Evolutionary conservation across 345 rosid species (phyloP).

Genomic region (Anastatica hierochuntica): DNA sequence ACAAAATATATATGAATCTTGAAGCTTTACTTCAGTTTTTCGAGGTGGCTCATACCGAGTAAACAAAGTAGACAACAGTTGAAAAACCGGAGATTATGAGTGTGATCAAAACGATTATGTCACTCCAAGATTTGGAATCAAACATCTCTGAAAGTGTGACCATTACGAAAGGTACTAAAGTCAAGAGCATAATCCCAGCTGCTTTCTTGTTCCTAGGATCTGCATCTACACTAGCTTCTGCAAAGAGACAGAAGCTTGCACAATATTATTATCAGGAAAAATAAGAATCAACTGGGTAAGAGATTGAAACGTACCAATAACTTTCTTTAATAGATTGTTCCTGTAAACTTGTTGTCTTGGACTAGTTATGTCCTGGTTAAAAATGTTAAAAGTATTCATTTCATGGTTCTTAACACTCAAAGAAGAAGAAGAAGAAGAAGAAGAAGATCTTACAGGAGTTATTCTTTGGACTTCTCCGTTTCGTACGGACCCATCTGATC

Average conservation of each 20-base stretch:
- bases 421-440: neutral
- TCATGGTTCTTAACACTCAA: neutral
- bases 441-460: neutral
- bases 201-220: slow-evolving; percentile 24
- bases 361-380: slow-evolving; percentile 2
- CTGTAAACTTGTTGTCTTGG: neutral
- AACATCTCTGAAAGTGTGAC: slow-evolving; percentile 17
- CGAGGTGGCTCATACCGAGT: slow-evolving; percentile 8
- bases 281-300: neutral
- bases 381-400: neutral
- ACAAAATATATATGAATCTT: neutral
- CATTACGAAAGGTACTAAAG: slow-evolving; percentile 17
- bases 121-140: slow-evolving; percentile 12
- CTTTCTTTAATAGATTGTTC: neutral
- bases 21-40: neutral
- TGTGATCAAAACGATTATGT: slow-evolving; percentile 7
- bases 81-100: slow-evolving; percentile 19
- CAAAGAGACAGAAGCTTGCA: neutral
- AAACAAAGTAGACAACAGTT: slow-evolving; percentile 18
- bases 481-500: neutral
- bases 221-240: slow-evolving; percentile 15
- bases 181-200: slow-evolving; percentile 25
- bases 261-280: neutral
- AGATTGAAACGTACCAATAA: slow-evolving; percentile 8
- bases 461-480: slow-evolving; percentile 2